Evolutionary conservation across 2,329 filamentous ascomycete genomes (phyloP).

Genomic region (Arthrocladium fulminans): DNA sequence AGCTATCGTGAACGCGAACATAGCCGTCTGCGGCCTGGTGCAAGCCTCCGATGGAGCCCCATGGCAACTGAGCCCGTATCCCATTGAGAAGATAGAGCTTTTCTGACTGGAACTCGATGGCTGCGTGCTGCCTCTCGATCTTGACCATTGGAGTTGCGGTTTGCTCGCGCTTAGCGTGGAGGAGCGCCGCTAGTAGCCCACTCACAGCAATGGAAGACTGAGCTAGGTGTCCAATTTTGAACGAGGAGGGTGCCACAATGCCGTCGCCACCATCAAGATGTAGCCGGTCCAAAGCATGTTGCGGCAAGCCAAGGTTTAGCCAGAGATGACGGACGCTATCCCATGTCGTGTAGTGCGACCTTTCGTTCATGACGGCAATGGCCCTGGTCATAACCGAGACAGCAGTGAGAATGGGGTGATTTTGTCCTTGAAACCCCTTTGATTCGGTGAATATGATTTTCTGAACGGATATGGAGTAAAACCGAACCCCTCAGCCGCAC

Average conservation of each 20-base stretch:
- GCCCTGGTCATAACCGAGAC: not conserved
- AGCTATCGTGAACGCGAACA: slow-evolving; percentile 48
- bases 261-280: not conserved
- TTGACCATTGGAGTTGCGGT: slow-evolving; percentile 28
- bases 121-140: slow-evolving; percentile 40
- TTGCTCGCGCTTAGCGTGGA: slow-evolving; percentile 32
- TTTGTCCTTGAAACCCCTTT: not conserved
- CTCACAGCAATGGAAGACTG: slow-evolving; percentile 46
- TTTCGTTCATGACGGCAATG: not conserved
- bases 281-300: not conserved
- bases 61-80: slow-evolving; percentile 27
- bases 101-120: slow-evolving; percentile 47
- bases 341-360: not conserved
- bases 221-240: slow-evolving; percentile 46
- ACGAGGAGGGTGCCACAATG: slow-evolving; percentile 42
- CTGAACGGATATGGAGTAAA: too few relatives aligned
- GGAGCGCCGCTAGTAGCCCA: slow-evolving; percentile 41
- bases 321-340: not conserved
- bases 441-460: too few relatives aligned
- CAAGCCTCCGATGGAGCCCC: slow-evolving; percentile 43
- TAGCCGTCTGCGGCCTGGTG: slow-evolving; percentile 45
- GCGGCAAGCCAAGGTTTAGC: slow-evolving; percentile 2
- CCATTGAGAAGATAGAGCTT: slow-evolving; percentile 40
- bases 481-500: slow-evolving; percentile 5
- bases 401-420: not conserved